A percentile compares a stretch with the other conserved stretches of the same genome.
These are phyloP conservation scores for Tetradesmus lagerheimii DNA, from an alignment of 139 green algal species.

Conservation along the genomic window DNA sequence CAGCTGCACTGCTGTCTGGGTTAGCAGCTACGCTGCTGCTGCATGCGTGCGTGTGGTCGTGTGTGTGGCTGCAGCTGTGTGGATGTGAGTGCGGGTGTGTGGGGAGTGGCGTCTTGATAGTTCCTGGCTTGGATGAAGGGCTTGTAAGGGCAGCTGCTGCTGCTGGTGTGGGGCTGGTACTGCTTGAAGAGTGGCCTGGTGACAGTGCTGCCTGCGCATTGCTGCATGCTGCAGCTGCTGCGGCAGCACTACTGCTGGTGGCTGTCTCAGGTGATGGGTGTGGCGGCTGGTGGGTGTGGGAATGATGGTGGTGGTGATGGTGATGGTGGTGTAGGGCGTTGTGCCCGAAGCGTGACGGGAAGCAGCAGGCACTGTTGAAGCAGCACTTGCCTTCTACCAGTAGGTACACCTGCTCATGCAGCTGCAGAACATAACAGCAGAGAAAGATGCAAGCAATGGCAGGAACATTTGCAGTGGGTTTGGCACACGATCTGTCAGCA, in stretches of 20 bases:
- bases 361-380: constrained; percentile 2
- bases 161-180: not conserved
- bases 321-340: not conserved
- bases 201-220: not conserved
- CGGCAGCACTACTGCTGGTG: too few relatives aligned
- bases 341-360: not conserved
- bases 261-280: too few relatives aligned
- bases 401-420: constrained; percentile 10
- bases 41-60: not conserved
- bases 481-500: too few relatives aligned
- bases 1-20: not conserved
- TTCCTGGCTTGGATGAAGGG: not conserved
- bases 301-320: not conserved
- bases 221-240: not conserved
- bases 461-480: too few relatives aligned
- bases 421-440: not conserved
- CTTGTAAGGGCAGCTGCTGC: not conserved
- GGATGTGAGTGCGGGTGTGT: not conserved
- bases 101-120: not conserved
- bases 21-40: not conserved
- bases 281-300: not conserved
- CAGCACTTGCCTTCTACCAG: not conserved
- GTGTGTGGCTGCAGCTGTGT: not conserved
- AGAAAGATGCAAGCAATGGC: too few relatives aligned
- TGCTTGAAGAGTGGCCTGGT: not conserved